Base-by-base conservation (phyloP, 164 flowering plant genomes). In the Sextonia rubra region DNA sequence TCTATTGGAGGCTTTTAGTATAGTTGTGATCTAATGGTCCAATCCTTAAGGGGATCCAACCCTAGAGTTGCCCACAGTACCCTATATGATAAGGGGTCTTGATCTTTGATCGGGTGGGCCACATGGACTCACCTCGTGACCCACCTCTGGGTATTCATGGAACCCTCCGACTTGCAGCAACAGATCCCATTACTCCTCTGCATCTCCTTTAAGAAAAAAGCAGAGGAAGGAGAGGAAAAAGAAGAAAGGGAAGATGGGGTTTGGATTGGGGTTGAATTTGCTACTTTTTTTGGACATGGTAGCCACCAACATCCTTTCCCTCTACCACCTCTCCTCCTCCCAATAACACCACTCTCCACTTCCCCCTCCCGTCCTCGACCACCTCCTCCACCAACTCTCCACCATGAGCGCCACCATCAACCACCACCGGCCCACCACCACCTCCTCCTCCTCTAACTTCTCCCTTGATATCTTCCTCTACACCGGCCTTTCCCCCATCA, bases 291-390 rank as follows among this genome's bases (percentile, higher is more conserved):
- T 94, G 27, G 97, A 95, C 47, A 92, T 94, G 98, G 98, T 94
- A 24, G 93, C 95, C 72, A 90, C 98, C 80, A 94, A 95, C 83
- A 84, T 93, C 58, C 93, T 93, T 82, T 91, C 99, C n/a, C 96
- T 93, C 79, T 93, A 93, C 88, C 99, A 91, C 71, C 97, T 93
- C 78, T 86, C 98, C 70, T 79, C 97, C 80, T 82, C 85, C 77
- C 88, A 83, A 60, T 73, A 83, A 79, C 76, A 82, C 67, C 71
- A 71, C 4, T 12, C 86, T 55, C 64, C 85, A 2, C 2, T 84
- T 29, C 75, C 84, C 0, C 80, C 79, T 1, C 88, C 85, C 3
- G 85, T 87, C 73, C 98, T 96, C 18, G 90, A 88, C 78, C 89
- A 91, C 82, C 93, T 92, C 75, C 66, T 89, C 77, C 89, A 78